Evolutionary conservation across 1,284 basidiomycete genomes (phyloP).

Genomic region (Malassezia equina): DNA sequence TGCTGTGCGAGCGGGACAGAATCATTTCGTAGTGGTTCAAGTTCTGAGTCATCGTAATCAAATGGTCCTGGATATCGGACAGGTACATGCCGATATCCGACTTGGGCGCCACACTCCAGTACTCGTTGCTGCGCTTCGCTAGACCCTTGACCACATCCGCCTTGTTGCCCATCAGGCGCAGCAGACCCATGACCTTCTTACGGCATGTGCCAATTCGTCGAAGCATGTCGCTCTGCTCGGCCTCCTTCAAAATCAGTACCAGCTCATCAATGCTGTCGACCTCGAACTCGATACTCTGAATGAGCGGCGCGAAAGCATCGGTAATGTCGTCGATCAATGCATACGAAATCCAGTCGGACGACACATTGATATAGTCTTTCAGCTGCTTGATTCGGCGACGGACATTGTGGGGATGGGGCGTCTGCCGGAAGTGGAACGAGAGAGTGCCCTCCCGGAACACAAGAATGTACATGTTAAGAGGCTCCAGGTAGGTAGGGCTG

Average conservation of each 20-base stretch:
- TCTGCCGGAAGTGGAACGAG: conserved; percentile 95
- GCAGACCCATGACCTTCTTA: conserved; percentile 97
- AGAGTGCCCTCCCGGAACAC: conserved; percentile 95
- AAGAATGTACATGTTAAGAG: conserved; percentile 98
- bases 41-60: conserved; percentile 99
- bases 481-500: conserved; percentile 92
- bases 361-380: conserved; percentile 97
- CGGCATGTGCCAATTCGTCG: conserved; percentile 81
- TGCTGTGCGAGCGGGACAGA: conserved; percentile 94
- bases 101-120: conserved; percentile 95
- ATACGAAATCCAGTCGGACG: conserved; percentile 99
- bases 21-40: conserved; percentile 60
- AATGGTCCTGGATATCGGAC: conserved; percentile 78
- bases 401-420: conserved; percentile 95
- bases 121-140: conserved; percentile 92
- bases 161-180: conserved; percentile 94
- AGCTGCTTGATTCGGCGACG: conserved; percentile 96
- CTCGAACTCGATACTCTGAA: conserved; percentile 97
- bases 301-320: conserved; percentile 95
- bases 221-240: conserved; percentile 70
- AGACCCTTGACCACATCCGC: conserved; percentile 98
- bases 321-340: conserved; percentile 99
- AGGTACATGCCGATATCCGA: conserved; percentile 93
- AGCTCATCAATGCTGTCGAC: conserved; percentile 98
- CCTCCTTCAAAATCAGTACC: conserved; percentile 83